Base-by-base conservation (phyloP, 129 eudicot genomes). In the Artemisia argyi region DNA sequence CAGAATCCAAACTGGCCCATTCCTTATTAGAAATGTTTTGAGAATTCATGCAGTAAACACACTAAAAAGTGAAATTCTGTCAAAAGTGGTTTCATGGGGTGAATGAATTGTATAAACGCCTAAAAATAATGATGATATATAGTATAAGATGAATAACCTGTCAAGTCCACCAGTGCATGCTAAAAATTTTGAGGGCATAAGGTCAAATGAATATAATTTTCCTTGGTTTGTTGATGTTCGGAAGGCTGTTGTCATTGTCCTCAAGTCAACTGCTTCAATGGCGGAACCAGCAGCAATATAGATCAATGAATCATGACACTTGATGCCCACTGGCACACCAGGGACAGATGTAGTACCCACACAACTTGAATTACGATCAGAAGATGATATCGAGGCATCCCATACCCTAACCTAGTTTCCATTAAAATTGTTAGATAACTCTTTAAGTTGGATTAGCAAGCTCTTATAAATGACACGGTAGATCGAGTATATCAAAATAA, bases 271-370 rank as follows among this genome's bases (percentile, higher is more conserved):
- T 32, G 90, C 89, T 18, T 57, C 82, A 73, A 92, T 79, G 17
- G 96, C 78, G 44, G 86, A 79, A 69, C 95, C 95, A 70, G 87
- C 74, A 64, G 95, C 98, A 64, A 83, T 74, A 82, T 89, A 85
- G 62, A 92, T 46, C 81, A 92, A 73, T 0, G 95, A 85, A 68
- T 87, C 96, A 52, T 89, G 85, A 76, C 90, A 89, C 86, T 82
- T 92, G 82, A 89, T 80, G 63, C 83, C 89, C 55, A 82, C 85
- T 26, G 92, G 95, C 71, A 83, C 71, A 65, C 87, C 88, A 30
- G 82, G 80, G 17, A 87, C 76, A 22, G 87, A 69, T 7, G 92
- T 80, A 78, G 52, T 83, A 64, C 95, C 98, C 64, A 92, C 98
- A 74, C 95, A 89, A 76, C 91, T 77, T 11, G 98, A 89, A 64